Evolutionary conservation across 2,329 filamentous ascomycete species (phyloP).

Genomic region (Venturia carpophila): DNA sequence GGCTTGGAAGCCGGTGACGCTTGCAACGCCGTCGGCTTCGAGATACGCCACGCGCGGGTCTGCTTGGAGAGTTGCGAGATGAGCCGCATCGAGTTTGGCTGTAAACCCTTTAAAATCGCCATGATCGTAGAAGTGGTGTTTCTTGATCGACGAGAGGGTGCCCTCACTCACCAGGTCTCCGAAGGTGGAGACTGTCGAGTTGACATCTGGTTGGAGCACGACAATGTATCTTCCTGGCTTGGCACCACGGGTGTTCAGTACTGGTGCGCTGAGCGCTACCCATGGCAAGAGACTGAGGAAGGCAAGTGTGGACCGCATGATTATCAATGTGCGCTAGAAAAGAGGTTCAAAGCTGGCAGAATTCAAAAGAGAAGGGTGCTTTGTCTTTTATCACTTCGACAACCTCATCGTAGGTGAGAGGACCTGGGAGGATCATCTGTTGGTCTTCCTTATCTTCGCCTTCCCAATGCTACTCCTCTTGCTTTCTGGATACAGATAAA

Average conservation of each 20-base stretch:
- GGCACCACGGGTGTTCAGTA: background rate
- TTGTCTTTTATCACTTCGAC: background rate
- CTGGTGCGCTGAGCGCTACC: constrained; percentile 14
- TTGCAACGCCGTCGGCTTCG: constrained; percentile 13
- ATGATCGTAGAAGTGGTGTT: constrained; percentile 13
- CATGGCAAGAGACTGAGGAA: constrained; percentile 10
- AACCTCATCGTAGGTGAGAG: background rate
- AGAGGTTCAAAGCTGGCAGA: background rate
- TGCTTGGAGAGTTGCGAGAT: constrained; percentile 15
- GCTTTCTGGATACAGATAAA: background rate
- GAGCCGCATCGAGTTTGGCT: background rate
- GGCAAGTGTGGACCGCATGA: constrained; percentile 3
- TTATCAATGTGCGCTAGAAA: background rate
- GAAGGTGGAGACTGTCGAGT: background rate
- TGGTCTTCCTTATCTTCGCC: background rate
- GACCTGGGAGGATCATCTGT: background rate
- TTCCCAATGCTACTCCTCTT: background rate
- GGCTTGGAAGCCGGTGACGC: constrained; percentile 13
- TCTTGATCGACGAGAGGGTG: background rate
- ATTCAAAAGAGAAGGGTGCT: background rate
- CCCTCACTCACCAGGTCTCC: background rate
- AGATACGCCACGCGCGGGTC: constrained; percentile 16
- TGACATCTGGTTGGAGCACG: constrained; percentile 18
- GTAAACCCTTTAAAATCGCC: constrained; percentile 18
- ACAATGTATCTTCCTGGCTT: constrained; percentile 21